Evolutionary conservation across 306 rosid species (phyloP).

Genomic region (Begonia masoniana): DNA sequence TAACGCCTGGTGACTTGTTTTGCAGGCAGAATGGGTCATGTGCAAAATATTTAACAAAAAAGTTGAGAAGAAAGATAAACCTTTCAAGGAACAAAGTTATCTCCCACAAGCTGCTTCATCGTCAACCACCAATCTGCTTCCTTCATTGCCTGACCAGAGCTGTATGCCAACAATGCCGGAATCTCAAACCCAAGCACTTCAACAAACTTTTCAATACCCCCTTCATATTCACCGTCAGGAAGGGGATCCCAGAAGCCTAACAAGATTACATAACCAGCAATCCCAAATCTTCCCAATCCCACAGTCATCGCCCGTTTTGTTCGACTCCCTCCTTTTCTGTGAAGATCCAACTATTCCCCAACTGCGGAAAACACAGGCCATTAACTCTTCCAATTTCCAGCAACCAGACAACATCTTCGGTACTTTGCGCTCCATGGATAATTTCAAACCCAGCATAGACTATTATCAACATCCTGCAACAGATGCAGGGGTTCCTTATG

Average conservation of each 20-base stretch:
- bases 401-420: no score
- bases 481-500: no score
- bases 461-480: no score
- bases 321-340: no score
- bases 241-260: neutral
- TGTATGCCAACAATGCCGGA: neutral
- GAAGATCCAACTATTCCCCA: no score
- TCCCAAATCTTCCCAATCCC: no score
- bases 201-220: neutral
- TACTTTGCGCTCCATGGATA: no score
- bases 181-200: neutral
- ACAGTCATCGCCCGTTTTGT: no score
- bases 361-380: no score
- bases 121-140: neutral
- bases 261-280: no score
- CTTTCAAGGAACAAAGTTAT: neutral
- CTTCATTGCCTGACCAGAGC: slow-evolving; percentile 1
- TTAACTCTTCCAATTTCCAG: no score
- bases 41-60: slow-evolving; percentile 13
- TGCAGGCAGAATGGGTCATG: slow-evolving; percentile 13
- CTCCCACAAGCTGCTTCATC: neutral
- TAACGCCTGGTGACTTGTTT: neutral
- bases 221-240: slow-evolving; percentile 1
- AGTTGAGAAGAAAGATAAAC: neutral
- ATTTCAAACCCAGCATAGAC: no score